Evolutionary conservation across 345 rosid genomes (phyloP), one percentile per base, ranked within the genome.

Genomic region (Boechera retrofracta): DNA sequence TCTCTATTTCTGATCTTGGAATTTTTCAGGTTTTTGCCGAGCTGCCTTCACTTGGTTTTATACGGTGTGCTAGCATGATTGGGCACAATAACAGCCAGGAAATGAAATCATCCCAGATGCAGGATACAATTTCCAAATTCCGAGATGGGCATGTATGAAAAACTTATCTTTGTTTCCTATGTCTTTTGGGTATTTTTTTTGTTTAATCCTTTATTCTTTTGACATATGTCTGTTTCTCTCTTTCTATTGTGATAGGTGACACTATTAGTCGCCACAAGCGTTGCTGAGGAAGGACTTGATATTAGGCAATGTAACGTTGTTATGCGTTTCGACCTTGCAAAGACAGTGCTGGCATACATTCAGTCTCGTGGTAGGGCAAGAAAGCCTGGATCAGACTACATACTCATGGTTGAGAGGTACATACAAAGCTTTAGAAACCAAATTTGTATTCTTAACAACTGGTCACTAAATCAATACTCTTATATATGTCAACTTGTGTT

Each of bases 281-380:
- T 95, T 72, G 99, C 99, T 39, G 98, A 95, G 86, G 99, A 95
- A 85, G 99, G 99, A 68, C 97, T 95, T 75, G 99, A 95, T 82
- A 95, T 95, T 51, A 86, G 99, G 78, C 99, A 95, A 74, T 95
- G 99, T 87, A 95, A 92, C 76, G 98, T 95, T 73, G 99, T 95
- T 52, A 92, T 95, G 77, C 96, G 99, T 69, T 95, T 95, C 80
- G 99, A 95, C 79, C 99, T 95, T 64, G 99, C 99, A 62, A 95
- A 95, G 87, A 95, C 99, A 69, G 99, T 95, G 57, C 83, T 95
- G 64, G 99, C 99, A 15, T 92, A 95, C 76, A 95, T 95, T 81
- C 99, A 95, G 84, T 95, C 99, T 1, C 90, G 99, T 73, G 99
- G 99, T 68, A 92, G 99, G 80, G 99, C 99, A 58, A 88, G 99